A percentile compares a stretch with the other conserved stretches of the same genome.
These are phyloP conservation scores for Discostella stelligera DNA, from an alignment of 352 stramenopile genomes.

Conservation along the genomic window DNA sequence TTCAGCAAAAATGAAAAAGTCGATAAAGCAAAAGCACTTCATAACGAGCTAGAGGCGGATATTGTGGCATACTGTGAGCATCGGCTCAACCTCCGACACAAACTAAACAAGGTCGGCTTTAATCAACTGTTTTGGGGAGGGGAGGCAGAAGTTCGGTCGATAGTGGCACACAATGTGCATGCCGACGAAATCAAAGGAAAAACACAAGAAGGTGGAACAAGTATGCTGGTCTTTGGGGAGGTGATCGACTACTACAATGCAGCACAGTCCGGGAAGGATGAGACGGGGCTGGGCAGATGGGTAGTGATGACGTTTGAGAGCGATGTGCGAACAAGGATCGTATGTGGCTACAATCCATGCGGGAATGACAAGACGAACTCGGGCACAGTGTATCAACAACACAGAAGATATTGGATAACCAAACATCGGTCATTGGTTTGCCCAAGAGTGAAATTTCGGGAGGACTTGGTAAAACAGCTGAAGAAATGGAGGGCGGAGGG, in stretches of 20 bases:
- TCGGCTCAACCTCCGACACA: conserved; percentile 14
- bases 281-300: conserved; percentile 13
- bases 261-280: conserved; percentile 7
- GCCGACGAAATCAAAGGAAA: not conserved
- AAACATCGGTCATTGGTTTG: not conserved
- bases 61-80: conserved; percentile 15
- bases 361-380: conserved; percentile 2
- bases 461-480: conserved; percentile 12
- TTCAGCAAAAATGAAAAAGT: conserved; percentile 20
- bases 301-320: conserved; percentile 3
- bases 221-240: conserved; percentile 4
- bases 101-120: conserved; percentile 18
- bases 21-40: conserved; percentile 12
- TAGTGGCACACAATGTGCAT: conserved; percentile 12
- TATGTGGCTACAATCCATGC: conserved; percentile 21
- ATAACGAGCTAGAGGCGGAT: conserved; percentile 27
- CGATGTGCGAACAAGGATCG: conserved; percentile 3
- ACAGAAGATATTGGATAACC: conserved; percentile 10
- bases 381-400: conserved; percentile 18
- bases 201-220: conserved; percentile 18
- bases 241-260: conserved; percentile 12
- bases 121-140: not conserved
- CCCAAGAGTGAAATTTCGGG: conserved; percentile 7
- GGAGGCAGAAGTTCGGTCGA: not conserved
- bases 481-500: conserved; percentile 9